Evolutionary conservation across 306 rosid species (phyloP).

Genomic region (Vigna reflexopilosa): DNA sequence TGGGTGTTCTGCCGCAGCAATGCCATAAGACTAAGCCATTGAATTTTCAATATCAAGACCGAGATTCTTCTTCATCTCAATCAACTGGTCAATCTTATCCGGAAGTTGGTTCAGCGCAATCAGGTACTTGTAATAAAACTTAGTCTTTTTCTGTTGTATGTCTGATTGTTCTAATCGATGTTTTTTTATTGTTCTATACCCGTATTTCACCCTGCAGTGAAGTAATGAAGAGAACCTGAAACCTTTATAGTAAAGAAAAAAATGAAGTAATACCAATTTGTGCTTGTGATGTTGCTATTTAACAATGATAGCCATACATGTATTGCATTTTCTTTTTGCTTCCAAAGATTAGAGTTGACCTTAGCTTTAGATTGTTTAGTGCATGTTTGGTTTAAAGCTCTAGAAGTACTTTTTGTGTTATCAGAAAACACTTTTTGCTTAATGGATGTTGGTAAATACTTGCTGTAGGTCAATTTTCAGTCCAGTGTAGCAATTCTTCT

Average conservation of each 20-base stretch:
- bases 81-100: constrained; percentile 62
- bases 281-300: neutral
- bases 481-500: constrained; percentile 45
- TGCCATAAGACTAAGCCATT: constrained; percentile 51
- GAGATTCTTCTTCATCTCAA: constrained; percentile 73
- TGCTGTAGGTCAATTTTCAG: constrained; percentile 22
- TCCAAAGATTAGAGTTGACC: neutral
- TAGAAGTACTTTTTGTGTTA: neutral
- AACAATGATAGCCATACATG: neutral
- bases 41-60: constrained; percentile 60
- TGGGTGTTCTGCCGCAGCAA: constrained; percentile 56
- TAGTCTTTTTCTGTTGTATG: neutral
- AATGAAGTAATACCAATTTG: constrained; percentile 6
- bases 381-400: neutral
- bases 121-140: constrained; percentile 48
- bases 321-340: neutral
- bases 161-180: constrained; percentile 14
- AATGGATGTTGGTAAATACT: constrained; percentile 21
- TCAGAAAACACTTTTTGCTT: constrained; percentile 2
- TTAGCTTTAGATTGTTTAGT: neutral
- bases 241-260: neutral
- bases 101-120: constrained; percentile 54
- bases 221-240: neutral
- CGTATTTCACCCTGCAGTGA: constrained; percentile 3
- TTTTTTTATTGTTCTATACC: constrained; percentile 1